phyloP scores from a whole-genome alignment of 495 filamentous ascomycete genomes.

The Penicillium ucsense region DNA sequence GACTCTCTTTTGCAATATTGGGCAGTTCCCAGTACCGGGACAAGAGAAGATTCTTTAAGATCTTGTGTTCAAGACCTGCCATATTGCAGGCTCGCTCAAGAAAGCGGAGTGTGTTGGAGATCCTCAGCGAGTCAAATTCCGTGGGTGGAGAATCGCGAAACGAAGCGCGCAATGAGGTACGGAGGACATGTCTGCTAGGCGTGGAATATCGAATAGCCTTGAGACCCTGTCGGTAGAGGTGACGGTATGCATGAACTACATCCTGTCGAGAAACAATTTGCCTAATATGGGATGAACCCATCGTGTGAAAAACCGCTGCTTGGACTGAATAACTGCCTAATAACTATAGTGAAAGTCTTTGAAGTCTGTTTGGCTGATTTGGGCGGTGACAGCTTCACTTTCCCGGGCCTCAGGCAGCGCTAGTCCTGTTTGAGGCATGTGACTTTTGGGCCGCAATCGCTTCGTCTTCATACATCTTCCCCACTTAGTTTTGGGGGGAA shows the following conservation, averaged over 20 bases:
- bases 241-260: conserved; percentile 68
- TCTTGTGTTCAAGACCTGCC: conserved; percentile 66
- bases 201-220: conserved; percentile 72
- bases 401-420: conserved; percentile 14
- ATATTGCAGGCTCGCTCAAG: conserved; percentile 55
- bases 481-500: background rate
- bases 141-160: conserved; percentile 52
- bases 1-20: conserved; percentile 23
- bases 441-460: conserved; percentile 21
- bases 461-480: conserved; percentile 4
- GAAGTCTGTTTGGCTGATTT: conserved; percentile 2
- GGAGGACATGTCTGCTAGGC: conserved; percentile 60
- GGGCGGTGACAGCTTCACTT: conserved; percentile 1
- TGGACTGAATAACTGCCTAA: too few species aligned
- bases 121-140: conserved; percentile 48
- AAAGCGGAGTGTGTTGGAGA: conserved; percentile 70
- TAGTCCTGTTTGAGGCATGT: conserved; percentile 13
- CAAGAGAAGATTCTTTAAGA: conserved; percentile 65
- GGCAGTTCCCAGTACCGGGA: conserved; percentile 50
- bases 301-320: background rate
- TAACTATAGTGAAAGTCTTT: background rate
- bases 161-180: conserved; percentile 52
- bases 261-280: conserved; percentile 18
- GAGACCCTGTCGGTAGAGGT: conserved; percentile 62
- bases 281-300: conserved; percentile 7